Base-by-base conservation (phyloP, 2,329 filamentous ascomycete species). In the Botrytis elliptica region DNA sequence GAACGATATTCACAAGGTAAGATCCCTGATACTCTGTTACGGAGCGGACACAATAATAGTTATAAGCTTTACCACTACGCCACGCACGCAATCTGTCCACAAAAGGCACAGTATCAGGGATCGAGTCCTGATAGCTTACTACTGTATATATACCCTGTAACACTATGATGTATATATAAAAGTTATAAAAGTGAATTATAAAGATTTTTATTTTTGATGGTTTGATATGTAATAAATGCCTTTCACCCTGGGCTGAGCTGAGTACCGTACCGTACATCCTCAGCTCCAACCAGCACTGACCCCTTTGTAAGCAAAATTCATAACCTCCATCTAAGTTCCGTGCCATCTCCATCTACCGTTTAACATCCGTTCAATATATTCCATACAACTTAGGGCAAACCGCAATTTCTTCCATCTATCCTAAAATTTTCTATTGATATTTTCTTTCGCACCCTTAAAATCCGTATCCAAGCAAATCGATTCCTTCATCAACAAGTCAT, bases 311-410 rank as follows among this genome's bases (percentile, higher is more conserved):
- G 62, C 40, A 64, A 65, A 46, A n/a, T 14, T 12, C 40, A 10
- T 44, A 65, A 65, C 62, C n/a, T 65, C 62, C 62, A 40, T 33
- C 18, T 65, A 65, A 65, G 40, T 65, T 46, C 62, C 62, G 62
- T 46, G 25, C n/a, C 25, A 33, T 8, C 10, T 29, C 40, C n/a
- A 46, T 33, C 33, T 44, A 40, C 60, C 20, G 25, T 4, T 40
- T 63, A 20, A 42, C 40, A 29, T 64, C 38, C 38, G 25, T 29
- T 42, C 38, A 64, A 44, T 38, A 42, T 64, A 6, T 44, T 40
- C 40, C 8, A 16, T n/a, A 16, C 62, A 33, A 44, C 22, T 46
- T 33, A 20, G 8, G 20, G 22, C 44, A 46, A 33, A 22, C 10
- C 12, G n/a, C 40, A 29, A 33, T 33, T 33, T 33, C 62, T 33